Percentiles rank a stretch among this genome's conserved stretches.
phyloP scores from a whole-genome alignment of 805 yeast species.

The Zygotorulaspora danielsina region DNA sequence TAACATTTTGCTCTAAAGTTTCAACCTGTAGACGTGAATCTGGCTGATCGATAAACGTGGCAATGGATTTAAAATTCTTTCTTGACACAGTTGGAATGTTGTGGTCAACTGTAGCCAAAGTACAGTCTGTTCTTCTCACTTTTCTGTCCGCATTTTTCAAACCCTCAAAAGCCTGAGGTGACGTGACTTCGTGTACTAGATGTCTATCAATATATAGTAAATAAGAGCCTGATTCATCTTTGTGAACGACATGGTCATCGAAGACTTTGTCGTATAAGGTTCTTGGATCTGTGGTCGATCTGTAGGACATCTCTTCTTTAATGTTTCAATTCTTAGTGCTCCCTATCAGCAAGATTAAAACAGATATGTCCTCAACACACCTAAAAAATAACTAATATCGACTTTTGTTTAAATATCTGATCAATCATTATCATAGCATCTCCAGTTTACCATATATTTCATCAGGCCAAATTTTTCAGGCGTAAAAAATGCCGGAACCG shows the following conservation, averaged over 20 bases:
- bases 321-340: neutral
- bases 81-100: slow-evolving; percentile 96
- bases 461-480: neutral
- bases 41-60: slow-evolving; percentile 78
- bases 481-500: slow-evolving; percentile 14
- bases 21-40: slow-evolving; percentile 91
- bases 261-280: slow-evolving; percentile 96
- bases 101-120: slow-evolving; percentile 93
- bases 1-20: slow-evolving; percentile 90
- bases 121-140: slow-evolving; percentile 89
- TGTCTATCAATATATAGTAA: slow-evolving; percentile 93
- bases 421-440: neutral
- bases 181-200: slow-evolving; percentile 95
- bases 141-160: slow-evolving; percentile 78
- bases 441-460: neutral
- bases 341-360: too few species aligned
- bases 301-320: slow-evolving; percentile 26
- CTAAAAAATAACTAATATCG: neutral
- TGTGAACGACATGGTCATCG: slow-evolving; percentile 88
- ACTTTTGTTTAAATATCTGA: neutral
- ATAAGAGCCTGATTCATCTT: slow-evolving; percentile 82
- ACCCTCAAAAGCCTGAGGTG: slow-evolving; percentile 99
- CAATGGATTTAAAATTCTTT: slow-evolving; percentile 63
- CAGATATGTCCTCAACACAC: too few species aligned
- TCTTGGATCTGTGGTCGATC: slow-evolving; percentile 42